Evolutionary conservation across 139 green algal genomes (phyloP), one percentile per base, ranked within the genome.

Genomic region (Chlamydomonas sphaeroides): DNA sequence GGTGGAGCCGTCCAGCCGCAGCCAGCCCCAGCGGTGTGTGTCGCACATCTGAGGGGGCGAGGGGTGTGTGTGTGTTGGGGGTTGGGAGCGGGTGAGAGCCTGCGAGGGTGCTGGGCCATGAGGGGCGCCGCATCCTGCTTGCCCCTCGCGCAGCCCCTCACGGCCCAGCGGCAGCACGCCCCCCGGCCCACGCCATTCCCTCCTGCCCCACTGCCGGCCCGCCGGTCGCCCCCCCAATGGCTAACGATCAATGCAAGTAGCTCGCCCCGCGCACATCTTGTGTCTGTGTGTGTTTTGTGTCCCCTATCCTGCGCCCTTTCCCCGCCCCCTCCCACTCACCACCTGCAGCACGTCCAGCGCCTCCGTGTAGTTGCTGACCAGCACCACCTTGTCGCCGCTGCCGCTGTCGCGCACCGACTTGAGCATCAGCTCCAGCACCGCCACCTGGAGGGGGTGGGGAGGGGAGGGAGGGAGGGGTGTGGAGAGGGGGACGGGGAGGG

Each of bases 1-100:
- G 32, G 91, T 96, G 61, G 78, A 90, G 73, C 97, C 97, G 67
- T 99, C 95, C 71, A 99, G 91, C 17, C 94, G 90, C 61, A 98
- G 78, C 32, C 79, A 93, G 2, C 90, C 91, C 90, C 98, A 99
- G 33, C 56, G 30, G 42, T 91, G 80, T 42, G 97, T 83, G 7
- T 88, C 72, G 87, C 96, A 99, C 72, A 99, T 88, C 65, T 73
- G 65, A n/a, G n/a, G n/a, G n/a, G n/a, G 17, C 21, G 14, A 10
- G 6, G 45, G 51, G 2, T 25, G 23, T 4, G 51, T 51, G 49
- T n/a, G n/a, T n/a, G n/a, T n/a, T n/a, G n/a, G n/a, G n/a, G n/a
- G n/a, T n/a, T n/a, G n/a, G n/a, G n/a, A n/a, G n/a, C n/a, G n/a
- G n/a, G n/a, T n/a, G n/a, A n/a, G n/a, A n/a, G n/a, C n/a, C n/a